Percentiles rank a stretch among this genome's conserved stretches.
phyloP scores from a whole-genome alignment of 169 alveolate genomes.

The Plasmodium vivax region DNA sequence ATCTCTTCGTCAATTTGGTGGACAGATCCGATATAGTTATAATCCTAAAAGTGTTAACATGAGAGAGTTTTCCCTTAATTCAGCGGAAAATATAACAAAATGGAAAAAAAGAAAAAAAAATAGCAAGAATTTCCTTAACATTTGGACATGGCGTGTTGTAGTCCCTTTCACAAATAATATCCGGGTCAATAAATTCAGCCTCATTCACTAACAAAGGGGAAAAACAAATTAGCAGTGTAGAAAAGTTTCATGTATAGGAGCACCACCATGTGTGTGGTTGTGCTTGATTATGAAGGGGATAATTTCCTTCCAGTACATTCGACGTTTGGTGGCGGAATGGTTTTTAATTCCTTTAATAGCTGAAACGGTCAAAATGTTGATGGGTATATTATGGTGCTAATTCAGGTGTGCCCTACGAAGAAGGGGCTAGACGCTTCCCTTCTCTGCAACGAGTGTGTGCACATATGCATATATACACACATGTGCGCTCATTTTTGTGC shows the following conservation, averaged over 20 bases:
- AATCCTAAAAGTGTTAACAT: constrained; percentile 18
- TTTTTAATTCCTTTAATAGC: constrained; percentile 40
- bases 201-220: constrained; percentile 40
- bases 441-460: neutral
- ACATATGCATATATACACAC: neutral
- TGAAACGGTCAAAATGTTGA: neutral
- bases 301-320: constrained; percentile 25
- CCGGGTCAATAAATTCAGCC: constrained; percentile 75
- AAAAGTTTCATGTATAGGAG: neutral
- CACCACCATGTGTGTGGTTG: neutral
- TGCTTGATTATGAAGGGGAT: neutral
- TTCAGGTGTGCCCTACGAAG: neutral
- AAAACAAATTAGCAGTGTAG: neutral
- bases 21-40: constrained; percentile 46
- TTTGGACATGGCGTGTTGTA: constrained; percentile 83
- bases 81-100: neutral
- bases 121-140: constrained; percentile 74
- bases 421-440: neutral
- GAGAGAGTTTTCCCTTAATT: neutral
- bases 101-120: constrained; percentile 39
- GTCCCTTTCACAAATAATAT: constrained; percentile 81
- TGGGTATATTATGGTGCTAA: neutral
- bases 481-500: neutral
- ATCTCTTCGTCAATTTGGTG: constrained; percentile 42
- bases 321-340: constrained; percentile 50